Base-by-base conservation (phyloP, 2,329 filamentous ascomycete genomes). In the Paradendryphiella salina region DNA sequence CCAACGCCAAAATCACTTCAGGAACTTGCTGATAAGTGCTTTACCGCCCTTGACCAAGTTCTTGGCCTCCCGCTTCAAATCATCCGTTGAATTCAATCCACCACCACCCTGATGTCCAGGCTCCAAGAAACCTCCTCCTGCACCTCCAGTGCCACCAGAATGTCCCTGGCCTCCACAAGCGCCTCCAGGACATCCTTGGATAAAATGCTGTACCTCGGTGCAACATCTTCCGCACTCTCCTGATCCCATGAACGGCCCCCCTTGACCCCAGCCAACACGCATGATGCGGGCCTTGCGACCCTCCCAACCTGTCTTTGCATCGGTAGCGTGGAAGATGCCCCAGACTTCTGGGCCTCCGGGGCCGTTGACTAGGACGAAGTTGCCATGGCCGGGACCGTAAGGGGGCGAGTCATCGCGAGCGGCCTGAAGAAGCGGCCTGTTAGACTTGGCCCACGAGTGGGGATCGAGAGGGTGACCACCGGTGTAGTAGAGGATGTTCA, bases 361-460 rank as follows among this genome's bases (percentile, higher is more conserved):
- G 0, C 65, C 66, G 23, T 60, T 66, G 7, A 76, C 63, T 10
- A 70, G 61, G 14, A 79, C 64, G 49, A 78, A 79, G 48, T 71
- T 74, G 10, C 77, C 77, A 52, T 79, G 77, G 0, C 77, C 77
- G 0, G 77, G 76, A 1, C 76, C 77, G 52, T 73, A 78, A 0
- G 77, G 76, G 2, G 75, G 70, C 3, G 54, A 65, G 5, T 71
- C 66, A 29, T 71, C 64, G 17, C 59, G 56, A 6, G 54, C 58
- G 2, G 71, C 70, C 48, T 73, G 64, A 1, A 79, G 65, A 23
- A 79, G 59, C 4, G 77, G 76, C 8, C 52, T 49, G 7, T 60
- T 59, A 1, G 65, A 67, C 56, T 79, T 79, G 11, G 57, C 56
- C 77, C 77, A 79, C 0, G 64, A 68, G 0, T 29, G 34, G 0